Base-by-base conservation (phyloP, 176 grass and related monocot species). In the barley (Hordeum vulgare) region DNA sequence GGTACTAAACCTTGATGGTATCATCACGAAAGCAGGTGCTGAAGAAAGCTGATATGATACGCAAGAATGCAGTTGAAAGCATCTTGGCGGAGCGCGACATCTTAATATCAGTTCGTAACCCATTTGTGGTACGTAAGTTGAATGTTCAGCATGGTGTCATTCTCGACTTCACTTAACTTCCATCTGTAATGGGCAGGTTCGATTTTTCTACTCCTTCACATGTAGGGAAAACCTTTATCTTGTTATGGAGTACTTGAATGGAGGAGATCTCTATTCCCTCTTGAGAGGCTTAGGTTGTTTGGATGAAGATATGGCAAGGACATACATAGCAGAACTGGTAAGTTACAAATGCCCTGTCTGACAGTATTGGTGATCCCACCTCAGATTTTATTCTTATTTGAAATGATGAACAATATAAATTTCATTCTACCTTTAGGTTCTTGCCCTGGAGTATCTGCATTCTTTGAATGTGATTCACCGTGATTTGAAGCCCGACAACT, bases 171-270 rank as follows among this genome's bases (percentile, higher is more conserved):
- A 45, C 53, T 79, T 77, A 61, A 84, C 80, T 60, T 86, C 14
- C 64, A 77, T 91, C 86, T 75, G 84, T 79, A 69, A 83, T 85
- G 35, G 61, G 81, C 89, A 97, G 91, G 94, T 96, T 28, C 81
- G 96, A 11, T 99, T 99, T 76, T 99, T 94, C 96, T 99, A 99
- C 89, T 99, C 96, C 80, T 99, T 99, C 78, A 99, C 93, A 27
- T 99, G 93, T 87, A 99, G 91, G 94, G 96, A 99, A 81, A 94
- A 99, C 87, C 91, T 99, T 45, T 99, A 99, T 83, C 89, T 99
- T 45, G 93, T 99, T 78, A 99, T 99, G 96, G 96, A 99, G 78
- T 99, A 99, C 85, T 83, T 99, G 84, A 99, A 96, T 26, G 96
- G 96, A 34, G 96, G 96, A 10, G 93, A 99, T 84, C 87, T 96